A percentile compares a stretch with the other conserved stretches of the same genome.
Evolutionary conservation across 495 filamentous ascomycete species (phyloP).

Genomic region (Penicillium cinerascens): DNA sequence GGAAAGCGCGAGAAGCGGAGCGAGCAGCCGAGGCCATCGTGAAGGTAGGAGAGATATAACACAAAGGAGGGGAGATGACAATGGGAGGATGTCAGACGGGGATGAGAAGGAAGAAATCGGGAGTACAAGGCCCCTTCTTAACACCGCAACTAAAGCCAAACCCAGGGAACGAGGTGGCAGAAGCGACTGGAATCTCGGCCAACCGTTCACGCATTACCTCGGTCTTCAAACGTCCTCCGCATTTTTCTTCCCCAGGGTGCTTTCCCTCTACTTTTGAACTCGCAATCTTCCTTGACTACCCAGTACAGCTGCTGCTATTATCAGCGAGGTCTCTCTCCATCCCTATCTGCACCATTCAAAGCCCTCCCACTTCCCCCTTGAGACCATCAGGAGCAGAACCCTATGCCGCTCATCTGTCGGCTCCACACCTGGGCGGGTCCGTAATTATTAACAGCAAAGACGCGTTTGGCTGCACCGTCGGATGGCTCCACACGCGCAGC

Average conservation of each 20-base stretch:
- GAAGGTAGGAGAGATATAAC: conserved; percentile 11
- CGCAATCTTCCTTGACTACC: not conserved
- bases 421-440: conserved; percentile 2
- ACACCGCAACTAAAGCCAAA: not conserved
- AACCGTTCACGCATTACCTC: conserved; percentile 22
- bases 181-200: conserved; percentile 16
- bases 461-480: conserved; percentile 30
- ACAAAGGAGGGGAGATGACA: conserved; percentile 5
- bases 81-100: not conserved
- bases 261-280: not conserved
- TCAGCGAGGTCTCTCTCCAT: not conserved
- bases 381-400: not conserved
- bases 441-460: conserved; percentile 16
- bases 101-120: conserved; percentile 19
- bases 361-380: not conserved
- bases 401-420: conserved; percentile 1
- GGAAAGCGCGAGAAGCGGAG: conserved; percentile 46
- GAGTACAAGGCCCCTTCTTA: conserved; percentile 3
- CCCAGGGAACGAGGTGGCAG: not conserved
- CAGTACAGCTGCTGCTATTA: not conserved
- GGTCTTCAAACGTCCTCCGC: conserved; percentile 14
- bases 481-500: conserved; percentile 1
- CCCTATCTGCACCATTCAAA: not conserved
- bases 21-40: conserved; percentile 57
- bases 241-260: conserved; percentile 9